Evolutionary conservation across 352 stramenopile genomes (phyloP).

Genomic region (Phytophthora colocasiae): DNA sequence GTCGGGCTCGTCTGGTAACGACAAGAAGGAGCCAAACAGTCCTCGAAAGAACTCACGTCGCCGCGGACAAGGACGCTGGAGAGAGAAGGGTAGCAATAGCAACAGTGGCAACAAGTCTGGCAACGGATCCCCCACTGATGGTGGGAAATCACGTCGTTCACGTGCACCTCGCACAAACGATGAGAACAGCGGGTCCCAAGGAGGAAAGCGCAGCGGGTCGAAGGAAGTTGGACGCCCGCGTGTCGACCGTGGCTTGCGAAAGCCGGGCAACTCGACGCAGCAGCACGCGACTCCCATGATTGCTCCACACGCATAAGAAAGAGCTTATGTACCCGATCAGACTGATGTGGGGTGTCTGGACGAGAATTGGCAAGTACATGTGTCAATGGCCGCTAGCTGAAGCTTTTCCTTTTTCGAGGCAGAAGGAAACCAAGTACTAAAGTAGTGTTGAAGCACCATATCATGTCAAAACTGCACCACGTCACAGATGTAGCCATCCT

Average conservation of each 20-base stretch:
- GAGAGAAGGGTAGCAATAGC: slow-evolving; percentile 50
- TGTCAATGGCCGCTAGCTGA: slow-evolving; percentile 16
- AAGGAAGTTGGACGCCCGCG: slow-evolving; percentile 55
- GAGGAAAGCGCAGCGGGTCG: slow-evolving; percentile 24
- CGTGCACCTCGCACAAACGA: slow-evolving; percentile 39
- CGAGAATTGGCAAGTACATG: neutral
- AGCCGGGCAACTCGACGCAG: slow-evolving; percentile 38
- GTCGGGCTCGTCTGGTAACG: slow-evolving; percentile 24
- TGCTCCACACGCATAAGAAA: slow-evolving; percentile 40
- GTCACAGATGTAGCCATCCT: slow-evolving; percentile 23
- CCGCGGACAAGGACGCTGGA: slow-evolving; percentile 45
- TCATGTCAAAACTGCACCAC: neutral
- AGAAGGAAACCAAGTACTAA: slow-evolving; percentile 11
- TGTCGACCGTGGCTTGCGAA: slow-evolving; percentile 45
- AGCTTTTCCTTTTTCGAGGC: slow-evolving; percentile 12
- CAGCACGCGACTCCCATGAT: slow-evolving; percentile 36
- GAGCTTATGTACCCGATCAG: neutral
- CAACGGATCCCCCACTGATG: slow-evolving; percentile 33
- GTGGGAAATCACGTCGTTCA: slow-evolving; percentile 42
- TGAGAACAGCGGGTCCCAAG: slow-evolving; percentile 31
- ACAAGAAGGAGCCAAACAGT: slow-evolving; percentile 38
- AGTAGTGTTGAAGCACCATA: slow-evolving; percentile 10
- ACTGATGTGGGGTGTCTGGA: slow-evolving; percentile 9
- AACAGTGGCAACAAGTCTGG: slow-evolving; percentile 39
- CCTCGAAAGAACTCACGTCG: slow-evolving; percentile 45